Conservation (phyloP, 1,139 yeast genomes). For the Komagataea norvegica region DNA sequence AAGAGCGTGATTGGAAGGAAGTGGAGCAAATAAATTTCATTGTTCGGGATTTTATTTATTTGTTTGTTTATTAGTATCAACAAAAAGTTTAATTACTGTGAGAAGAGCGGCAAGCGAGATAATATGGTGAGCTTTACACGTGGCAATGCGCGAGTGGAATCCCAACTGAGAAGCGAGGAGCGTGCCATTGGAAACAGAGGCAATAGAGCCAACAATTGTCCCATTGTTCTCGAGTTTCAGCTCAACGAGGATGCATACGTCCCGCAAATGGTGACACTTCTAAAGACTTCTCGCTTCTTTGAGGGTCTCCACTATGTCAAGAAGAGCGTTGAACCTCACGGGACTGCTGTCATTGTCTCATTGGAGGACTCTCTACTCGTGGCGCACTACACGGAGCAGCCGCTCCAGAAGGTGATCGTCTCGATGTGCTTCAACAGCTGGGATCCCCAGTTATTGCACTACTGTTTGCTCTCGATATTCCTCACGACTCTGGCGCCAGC, state of each 20-base stretch:
- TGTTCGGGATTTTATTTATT: too few species aligned
- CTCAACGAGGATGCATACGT: background rate
- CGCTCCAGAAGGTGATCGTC: background rate
- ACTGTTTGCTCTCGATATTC: conserved; percentile 2
- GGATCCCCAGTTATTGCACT: conserved; percentile 2
- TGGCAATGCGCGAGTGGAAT: background rate
- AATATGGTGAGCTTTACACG: background rate
- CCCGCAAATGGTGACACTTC: background rate
- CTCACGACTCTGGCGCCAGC: conserved; percentile 3
- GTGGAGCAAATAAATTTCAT: too few species aligned
- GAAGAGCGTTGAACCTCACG: too few species aligned
- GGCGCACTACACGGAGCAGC: background rate
- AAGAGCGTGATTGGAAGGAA: too few species aligned
- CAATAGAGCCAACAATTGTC: background rate
- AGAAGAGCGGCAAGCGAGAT: background rate
- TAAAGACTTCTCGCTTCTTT: background rate
- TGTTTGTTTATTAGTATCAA: too few species aligned
- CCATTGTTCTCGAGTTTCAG: background rate
- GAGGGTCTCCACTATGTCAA: background rate
- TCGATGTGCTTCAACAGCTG: conserved; percentile 1
- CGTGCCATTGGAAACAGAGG: too few species aligned
- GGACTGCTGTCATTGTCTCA: too few species aligned
- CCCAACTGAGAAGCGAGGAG: background rate
- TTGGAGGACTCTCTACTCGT: background rate
- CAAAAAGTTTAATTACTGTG: too few species aligned